Base-by-base conservation (phyloP, 2,329 filamentous ascomycete species). In the Xenosphaeropsis pyriputrescens region DNA sequence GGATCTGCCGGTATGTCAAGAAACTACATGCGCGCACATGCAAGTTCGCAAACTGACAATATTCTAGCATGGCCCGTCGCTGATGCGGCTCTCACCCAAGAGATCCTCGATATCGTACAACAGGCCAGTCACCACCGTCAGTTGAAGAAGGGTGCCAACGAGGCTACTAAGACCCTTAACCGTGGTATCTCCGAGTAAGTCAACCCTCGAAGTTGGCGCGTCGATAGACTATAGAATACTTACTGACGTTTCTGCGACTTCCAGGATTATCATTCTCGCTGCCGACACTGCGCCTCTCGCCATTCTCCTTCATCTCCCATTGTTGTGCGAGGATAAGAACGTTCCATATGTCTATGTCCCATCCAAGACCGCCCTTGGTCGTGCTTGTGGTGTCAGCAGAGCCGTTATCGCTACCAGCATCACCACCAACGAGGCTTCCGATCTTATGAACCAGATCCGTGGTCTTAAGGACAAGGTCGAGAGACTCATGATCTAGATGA, bases 401-500 rank as follows among this genome's bases (percentile, higher is more conserved):
- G 71, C 85, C 39, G 88, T 96, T 43, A 95, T 96, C 52, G 80
- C 85, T 31, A 79, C 76, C 44, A 79, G 72, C 54, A 93, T 96
- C 63, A 95, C 85, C 49, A 86, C 81, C 61, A 93, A 93, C 71
- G 85, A 93, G 64, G 81, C 80, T 30, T 83, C 75, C 54, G 88
- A 95, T 61, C 70, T 96, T 43, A 83, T 79, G 61, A 73, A 75
- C 54, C 85, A 93, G 70, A 95, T 96, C 61, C 74, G 82, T 52
- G 71, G 78, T 47, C 70, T 95, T 55, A 93, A 89, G 70, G 84
- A 93, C 64, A 93, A 94, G 76, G 84, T 96, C 39, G 89, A 96
- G 72, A 75, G 88, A 52, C 72, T 95, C 50, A 86, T 89, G 68
- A 94, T 95, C 65, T 95, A 79, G 22, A 26, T 26, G 22, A 11